A percentile compares a stretch with the other conserved stretches of the same genome.
These are phyloP conservation scores for Bathelium albidoporum DNA, from an alignment of 495 filamentous ascomycete genomes.

Conservation along the genomic window DNA sequence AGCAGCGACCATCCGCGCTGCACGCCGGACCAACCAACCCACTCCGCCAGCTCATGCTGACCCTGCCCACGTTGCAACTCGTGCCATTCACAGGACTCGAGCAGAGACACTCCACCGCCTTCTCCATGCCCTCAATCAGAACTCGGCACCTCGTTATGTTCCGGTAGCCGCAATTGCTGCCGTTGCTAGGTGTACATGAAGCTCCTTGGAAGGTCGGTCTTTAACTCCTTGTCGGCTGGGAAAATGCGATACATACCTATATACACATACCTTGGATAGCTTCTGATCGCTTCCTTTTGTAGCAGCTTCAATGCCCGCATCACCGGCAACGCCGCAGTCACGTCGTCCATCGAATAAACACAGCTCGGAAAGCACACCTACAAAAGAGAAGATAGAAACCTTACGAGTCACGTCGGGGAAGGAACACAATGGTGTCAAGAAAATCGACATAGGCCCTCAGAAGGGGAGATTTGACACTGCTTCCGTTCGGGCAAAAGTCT, in stretches of 20 bases:
- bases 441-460: conserved; percentile 20
- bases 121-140: neutral
- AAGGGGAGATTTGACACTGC: conserved; percentile 21
- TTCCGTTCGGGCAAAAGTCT: conserved; percentile 22
- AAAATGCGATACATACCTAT: neutral
- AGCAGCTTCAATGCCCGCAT: conserved; percentile 3
- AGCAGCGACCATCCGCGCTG: neutral
- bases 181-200: neutral
- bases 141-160: neutral
- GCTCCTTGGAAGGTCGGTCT: neutral
- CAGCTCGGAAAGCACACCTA: neutral
- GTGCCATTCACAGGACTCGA: neutral
- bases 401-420: neutral
- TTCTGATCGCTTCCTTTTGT: neutral
- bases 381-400: neutral
- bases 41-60: neutral
- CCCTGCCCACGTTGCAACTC: neutral
- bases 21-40: neutral
- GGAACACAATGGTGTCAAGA: conserved; percentile 6
- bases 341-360: neutral
- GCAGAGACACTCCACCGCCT: neutral
- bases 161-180: neutral
- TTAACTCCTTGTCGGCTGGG: neutral
- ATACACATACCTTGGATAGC: no score
- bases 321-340: conserved; percentile 4